phyloP scores from a whole-genome alignment of 1,284 basidiomycete genomes.

The Vanrija sp. region DNA sequence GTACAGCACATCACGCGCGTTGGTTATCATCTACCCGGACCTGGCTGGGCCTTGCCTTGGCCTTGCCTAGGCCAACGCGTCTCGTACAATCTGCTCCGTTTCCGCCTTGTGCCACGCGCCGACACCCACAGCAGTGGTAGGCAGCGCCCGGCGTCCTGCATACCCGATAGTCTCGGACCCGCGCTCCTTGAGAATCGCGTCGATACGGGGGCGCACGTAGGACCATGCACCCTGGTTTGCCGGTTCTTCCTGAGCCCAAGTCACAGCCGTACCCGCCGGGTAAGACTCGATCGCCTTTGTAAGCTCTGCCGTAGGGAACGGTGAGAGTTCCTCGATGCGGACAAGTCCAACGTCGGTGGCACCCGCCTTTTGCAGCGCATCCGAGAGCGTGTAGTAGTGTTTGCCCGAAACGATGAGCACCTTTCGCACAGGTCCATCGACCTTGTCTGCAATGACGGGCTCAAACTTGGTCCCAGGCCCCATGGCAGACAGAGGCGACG shows the following conservation, averaged over 20 bases:
- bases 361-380: conserved; percentile 58
- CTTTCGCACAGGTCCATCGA: conserved; percentile 21
- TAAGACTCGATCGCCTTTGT: conserved; percentile 55
- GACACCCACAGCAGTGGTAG: conserved; percentile 73
- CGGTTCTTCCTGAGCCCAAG: conserved; percentile 81
- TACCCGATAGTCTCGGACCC: conserved; percentile 53
- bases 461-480: conserved; percentile 62
- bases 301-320: conserved; percentile 70
- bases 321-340: conserved; percentile 76
- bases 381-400: conserved; percentile 77
- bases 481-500: conserved; percentile 65
- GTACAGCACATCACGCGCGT: too few species aligned
- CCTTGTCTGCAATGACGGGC: conserved; percentile 62
- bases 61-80: conserved; percentile 47
- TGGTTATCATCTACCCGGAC: too few species aligned
- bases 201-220: conserved; percentile 61
- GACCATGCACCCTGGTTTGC: conserved; percentile 75
- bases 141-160: conserved; percentile 64
- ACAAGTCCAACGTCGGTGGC: conserved; percentile 59
- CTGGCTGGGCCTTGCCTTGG: too few species aligned
- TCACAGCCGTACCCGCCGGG: conserved; percentile 47
- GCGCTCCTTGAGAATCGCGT: conserved; percentile 52
- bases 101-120: conserved; percentile 65
- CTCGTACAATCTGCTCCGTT: conserved; percentile 59
- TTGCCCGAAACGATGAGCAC: conserved; percentile 63